Base-by-base conservation (phyloP, 352 stramenopile species). In the Phytophthora colocasiae region DNA sequence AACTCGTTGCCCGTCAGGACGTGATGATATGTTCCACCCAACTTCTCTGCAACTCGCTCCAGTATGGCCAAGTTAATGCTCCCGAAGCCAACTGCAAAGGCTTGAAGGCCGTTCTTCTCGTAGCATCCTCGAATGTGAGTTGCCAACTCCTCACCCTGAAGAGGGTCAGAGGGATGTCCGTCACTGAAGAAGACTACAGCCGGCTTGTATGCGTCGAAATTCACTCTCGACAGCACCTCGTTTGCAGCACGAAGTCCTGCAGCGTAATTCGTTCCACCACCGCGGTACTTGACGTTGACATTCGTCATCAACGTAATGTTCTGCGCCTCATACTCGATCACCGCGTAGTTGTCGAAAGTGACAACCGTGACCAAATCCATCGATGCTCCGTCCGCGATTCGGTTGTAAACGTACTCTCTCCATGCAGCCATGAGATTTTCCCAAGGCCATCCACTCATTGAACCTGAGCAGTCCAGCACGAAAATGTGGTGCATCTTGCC, bases 111-210 rank as follows among this genome's bases (percentile, higher is more conserved):
- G 39, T 92, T 86, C 63, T 79, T 87, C 3, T 71, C 75, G 56
- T 92, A 96, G 26, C 50, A 80, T 0, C 55, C 29, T n/a, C 65
- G 36, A 31, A 95, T 86, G 31, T 93, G 77, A 2, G 40, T 56
- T 1, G 80, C 85, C n/a, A 93, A 32, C 26, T 78, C 58, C 36
- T 89, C 81, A 4, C 85, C 84, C 24, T 78, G 61, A 11, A 55
- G 4, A 0, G 69, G 59, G 46, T 92, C 80, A 9, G 32, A 51
- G 2, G 87, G 87, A 5, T 90, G 77, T 0, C 85, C 87, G 44
- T 95, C 85, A 11, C 84, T 91, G 56, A 96, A 94, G 46, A 96
- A 93, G 14, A 96, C 69, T 2, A 96, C 17, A 3, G 84, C 76
- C 7, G 87, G 85, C 59, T 87, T 83, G 71, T 89, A 92, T 11